Conservation (phyloP, 129 eudicot species). For the Ambrosia trifida region DNA sequence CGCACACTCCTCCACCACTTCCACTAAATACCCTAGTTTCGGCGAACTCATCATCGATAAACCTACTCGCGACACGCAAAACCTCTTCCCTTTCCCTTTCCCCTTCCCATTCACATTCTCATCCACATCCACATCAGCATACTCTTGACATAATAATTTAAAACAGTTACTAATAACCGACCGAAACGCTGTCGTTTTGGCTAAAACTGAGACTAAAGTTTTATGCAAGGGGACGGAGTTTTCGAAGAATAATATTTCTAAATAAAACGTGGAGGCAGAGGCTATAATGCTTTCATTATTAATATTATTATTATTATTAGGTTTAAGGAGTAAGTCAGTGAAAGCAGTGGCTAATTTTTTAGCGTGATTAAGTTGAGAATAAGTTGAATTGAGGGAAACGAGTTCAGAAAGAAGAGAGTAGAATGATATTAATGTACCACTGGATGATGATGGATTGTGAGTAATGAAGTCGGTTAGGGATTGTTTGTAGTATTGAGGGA, state of each 20-base stretch:
- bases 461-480: constrained; percentile 37
- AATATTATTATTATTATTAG: constrained; percentile 1
- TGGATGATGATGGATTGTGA: constrained; percentile 6
- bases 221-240: constrained; percentile 76
- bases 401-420: constrained; percentile 52
- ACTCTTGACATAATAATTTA: constrained; percentile 65
- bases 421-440: constrained; percentile 23
- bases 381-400: constrained; percentile 72
- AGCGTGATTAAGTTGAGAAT: constrained; percentile 70
- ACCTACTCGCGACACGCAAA: constrained; percentile 81
- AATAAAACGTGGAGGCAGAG: constrained; percentile 54
- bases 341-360: constrained; percentile 67
- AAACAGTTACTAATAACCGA: constrained; percentile 49
- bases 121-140: constrained; percentile 48
- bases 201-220: constrained; percentile 64
- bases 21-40: constrained; percentile 83
- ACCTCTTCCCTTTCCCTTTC: constrained; percentile 66
- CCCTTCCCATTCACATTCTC: constrained; percentile 29
- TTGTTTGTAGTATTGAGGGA: constrained; percentile 67
- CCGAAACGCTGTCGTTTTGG: constrained; percentile 52
- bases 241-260: constrained; percentile 77
- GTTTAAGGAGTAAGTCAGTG: constrained; percentile 35
- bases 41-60: constrained; percentile 93
- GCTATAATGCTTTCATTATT: constrained; percentile 40
- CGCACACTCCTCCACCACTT: constrained; percentile 78